phyloP scores from a whole-genome alignment of 345 rosid species.

The Hirschfeldia incana region DNA sequence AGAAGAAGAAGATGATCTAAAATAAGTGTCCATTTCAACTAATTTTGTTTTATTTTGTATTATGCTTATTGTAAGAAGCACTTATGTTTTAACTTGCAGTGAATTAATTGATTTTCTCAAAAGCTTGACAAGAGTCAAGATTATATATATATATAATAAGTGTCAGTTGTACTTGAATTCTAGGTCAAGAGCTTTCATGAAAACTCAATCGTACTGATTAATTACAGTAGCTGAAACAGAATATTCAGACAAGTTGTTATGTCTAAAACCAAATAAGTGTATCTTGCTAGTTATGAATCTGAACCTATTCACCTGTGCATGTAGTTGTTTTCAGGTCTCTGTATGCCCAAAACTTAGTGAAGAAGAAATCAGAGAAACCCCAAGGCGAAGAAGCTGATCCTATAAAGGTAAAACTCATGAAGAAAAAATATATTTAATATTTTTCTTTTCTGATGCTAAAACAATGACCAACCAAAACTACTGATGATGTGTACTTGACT shows the following conservation, averaged over 20 bases:
- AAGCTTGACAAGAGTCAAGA: background rate
- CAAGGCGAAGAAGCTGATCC: no score
- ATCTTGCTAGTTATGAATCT: background rate
- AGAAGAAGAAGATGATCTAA: background rate
- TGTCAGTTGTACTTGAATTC: background rate
- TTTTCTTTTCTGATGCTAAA: background rate
- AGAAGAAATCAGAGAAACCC: no score
- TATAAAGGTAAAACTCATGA: no score
- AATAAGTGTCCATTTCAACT: background rate
- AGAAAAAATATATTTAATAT: no score
- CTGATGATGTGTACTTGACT: background rate
- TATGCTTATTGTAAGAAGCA: background rate
- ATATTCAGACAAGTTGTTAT: background rate
- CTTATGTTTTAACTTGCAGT: background rate
- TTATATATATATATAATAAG: background rate
- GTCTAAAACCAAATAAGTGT: background rate
- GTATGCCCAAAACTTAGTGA: constrained; percentile 18
- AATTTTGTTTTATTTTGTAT: background rate
- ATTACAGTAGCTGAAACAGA: background rate
- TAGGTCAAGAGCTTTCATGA: background rate
- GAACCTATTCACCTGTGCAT: no score
- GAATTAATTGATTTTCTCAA: background rate
- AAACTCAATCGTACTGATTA: background rate
- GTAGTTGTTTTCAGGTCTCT: constrained; percentile 38
- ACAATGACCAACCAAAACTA: background rate